A percentile compares a stretch with the other conserved stretches of the same genome.
phyloP scores from a whole-genome alignment of 768 basidiomycete genomes.

The Multifurca ochricompacta region DNA sequence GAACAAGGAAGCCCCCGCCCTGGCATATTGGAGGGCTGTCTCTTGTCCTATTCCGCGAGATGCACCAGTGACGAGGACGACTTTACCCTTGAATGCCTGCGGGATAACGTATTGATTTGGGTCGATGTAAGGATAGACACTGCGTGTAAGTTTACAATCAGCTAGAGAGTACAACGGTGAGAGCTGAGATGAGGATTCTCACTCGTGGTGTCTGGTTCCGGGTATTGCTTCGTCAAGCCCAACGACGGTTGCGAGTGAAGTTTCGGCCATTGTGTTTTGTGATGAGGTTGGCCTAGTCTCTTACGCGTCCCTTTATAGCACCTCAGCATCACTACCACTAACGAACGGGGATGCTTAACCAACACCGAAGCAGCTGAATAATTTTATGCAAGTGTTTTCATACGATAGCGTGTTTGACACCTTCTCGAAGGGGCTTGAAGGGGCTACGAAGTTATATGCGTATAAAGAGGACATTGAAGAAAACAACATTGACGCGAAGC shows the following conservation, averaged over 20 bases:
- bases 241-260: not conserved
- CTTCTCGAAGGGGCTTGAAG: too few species aligned
- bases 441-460: too few species aligned
- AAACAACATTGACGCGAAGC: too few species aligned
- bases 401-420: too few species aligned
- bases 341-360: too few species aligned
- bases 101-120: conserved; percentile 20
- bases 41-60: conserved; percentile 26
- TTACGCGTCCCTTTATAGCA: too few species aligned
- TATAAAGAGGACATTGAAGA: too few species aligned
- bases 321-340: too few species aligned
- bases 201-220: not conserved
- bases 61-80: conserved; percentile 27
- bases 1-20: conserved; percentile 26
- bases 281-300: too few species aligned
- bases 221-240: not conserved
- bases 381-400: too few species aligned
- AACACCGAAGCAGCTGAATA: too few species aligned
- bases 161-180: not conserved
- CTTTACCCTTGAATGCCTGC: conserved; percentile 22
- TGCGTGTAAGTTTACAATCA: not conserved
- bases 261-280: not conserved
- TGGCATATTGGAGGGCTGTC: conserved; percentile 24
- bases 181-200: not conserved
- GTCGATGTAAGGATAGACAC: conserved; percentile 26